Percentiles rank a stretch among this genome's conserved stretches.
Evolutionary conservation across 139 green algal species (phyloP).

Genomic region (Closterium sp.): DNA sequence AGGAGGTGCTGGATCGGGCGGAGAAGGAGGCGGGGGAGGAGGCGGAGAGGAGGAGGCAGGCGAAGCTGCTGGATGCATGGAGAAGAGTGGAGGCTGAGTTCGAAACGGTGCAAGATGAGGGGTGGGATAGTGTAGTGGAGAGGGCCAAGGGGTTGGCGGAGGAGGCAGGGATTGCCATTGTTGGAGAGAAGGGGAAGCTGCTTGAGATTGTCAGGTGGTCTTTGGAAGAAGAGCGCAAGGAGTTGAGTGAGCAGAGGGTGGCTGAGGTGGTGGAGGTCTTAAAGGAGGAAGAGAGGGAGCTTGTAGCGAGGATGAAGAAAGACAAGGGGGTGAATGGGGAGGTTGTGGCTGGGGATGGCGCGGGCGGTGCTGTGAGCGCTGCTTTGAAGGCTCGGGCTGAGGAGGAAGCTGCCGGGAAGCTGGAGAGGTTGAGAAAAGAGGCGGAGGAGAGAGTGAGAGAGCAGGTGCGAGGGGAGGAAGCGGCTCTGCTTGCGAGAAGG

Average conservation of each 20-base stretch:
- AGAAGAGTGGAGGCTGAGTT: neutral
- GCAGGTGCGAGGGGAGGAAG: neutral
- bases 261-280: neutral
- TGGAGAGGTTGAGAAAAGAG: neutral
- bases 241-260: neutral
- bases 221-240: neutral
- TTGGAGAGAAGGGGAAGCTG: neutral
- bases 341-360: neutral
- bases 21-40: neutral
- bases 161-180: neutral
- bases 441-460: neutral
- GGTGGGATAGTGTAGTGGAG: neutral
- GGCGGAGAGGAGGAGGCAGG: neutral
- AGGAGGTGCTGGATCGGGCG: constrained; percentile 2
- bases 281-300: neutral
- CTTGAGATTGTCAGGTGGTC: neutral
- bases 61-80: neutral
- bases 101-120: neutral
- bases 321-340: neutral
- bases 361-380: neutral
- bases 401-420: neutral
- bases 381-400: neutral
- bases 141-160: neutral
- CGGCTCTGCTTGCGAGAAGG: neutral
- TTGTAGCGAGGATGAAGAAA: neutral